A percentile compares a stretch with the other conserved stretches of the same genome.
phyloP scores from a whole-genome alignment of 805 yeast genomes.

The Maudiozyma turicensis region DNA sequence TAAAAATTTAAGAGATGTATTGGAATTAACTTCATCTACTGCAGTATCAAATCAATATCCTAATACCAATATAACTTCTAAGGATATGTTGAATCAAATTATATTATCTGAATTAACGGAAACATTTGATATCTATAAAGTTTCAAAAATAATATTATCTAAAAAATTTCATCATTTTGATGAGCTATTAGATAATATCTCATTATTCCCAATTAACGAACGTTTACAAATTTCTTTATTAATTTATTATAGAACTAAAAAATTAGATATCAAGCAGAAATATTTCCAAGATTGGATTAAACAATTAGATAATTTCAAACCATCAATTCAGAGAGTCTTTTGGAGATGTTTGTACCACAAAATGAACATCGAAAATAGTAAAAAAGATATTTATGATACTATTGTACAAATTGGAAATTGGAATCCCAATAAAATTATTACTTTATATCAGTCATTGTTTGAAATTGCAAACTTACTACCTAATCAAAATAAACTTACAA shows the following conservation, averaged over 20 bases:
- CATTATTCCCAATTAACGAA: conserved; percentile 10
- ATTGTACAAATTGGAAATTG: conserved; percentile 4
- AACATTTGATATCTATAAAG: conserved; percentile 8
- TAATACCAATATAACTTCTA: conserved; percentile 3
- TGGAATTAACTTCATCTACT: background rate
- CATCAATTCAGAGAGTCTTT: conserved; percentile 16
- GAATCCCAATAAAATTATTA: conserved; percentile 9
- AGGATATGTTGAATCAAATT: conserved; percentile 12
- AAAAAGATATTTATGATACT: background rate
- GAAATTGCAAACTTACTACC: conserved; percentile 16
- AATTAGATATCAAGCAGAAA: conserved; percentile 7
- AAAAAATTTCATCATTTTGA: conserved; percentile 14
- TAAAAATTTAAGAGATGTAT: conserved; percentile 10
- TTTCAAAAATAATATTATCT: conserved; percentile 12
- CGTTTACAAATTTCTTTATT: conserved; percentile 15
- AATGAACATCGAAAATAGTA: background rate
- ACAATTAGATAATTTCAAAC: conserved; percentile 9
- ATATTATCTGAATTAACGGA: conserved; percentile 17
- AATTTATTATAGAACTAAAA: conserved; percentile 16
- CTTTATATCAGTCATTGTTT: conserved; percentile 23
- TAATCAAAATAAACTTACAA: background rate
- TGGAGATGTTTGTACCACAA: conserved; percentile 18
- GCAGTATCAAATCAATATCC: background rate
- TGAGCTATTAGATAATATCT: conserved; percentile 12
- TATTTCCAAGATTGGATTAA: conserved; percentile 11